Evolutionary conservation across 306 rosid species (phyloP).

Genomic region (Pueraria montana): DNA sequence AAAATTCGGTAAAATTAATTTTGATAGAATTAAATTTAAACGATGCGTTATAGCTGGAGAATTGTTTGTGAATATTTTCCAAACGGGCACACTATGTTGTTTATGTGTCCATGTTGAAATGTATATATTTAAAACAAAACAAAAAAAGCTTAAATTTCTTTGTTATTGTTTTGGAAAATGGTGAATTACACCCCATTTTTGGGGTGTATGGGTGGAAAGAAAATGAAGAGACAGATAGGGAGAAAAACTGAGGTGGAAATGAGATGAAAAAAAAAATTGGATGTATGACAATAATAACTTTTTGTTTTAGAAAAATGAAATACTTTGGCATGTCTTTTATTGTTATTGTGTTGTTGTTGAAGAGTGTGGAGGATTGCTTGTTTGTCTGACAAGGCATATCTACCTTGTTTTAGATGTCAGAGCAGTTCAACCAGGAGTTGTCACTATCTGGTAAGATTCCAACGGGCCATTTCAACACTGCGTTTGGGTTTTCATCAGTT

Average conservation of each 20-base stretch:
- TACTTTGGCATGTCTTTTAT: neutral
- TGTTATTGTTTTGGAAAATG: neutral
- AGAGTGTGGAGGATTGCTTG: conserved; percentile 1
- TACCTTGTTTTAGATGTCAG: conserved; percentile 73
- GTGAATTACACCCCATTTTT: neutral
- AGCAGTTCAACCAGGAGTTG: conserved; percentile 86
- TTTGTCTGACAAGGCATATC: conserved; percentile 20
- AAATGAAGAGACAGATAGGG: neutral
- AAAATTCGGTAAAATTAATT: neutral
- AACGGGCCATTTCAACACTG: conserved; percentile 81
- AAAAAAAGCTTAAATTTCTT: neutral
- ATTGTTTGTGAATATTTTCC: neutral
- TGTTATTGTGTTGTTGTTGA: neutral
- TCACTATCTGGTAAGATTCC: conserved; percentile 87
- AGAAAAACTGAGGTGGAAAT: neutral
- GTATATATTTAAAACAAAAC: neutral
- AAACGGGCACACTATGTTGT: neutral
- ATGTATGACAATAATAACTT: neutral
- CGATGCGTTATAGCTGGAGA: neutral
- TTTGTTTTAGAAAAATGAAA: neutral
- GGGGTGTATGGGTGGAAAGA: neutral
- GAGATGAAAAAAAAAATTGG: neutral
- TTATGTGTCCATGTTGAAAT: neutral
- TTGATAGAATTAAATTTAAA: neutral
- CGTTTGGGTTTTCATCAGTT: conserved; percentile 72